Base-by-base conservation (phyloP, 78 protist species). In the slime mould (Dictyostelium discoideum) region DNA sequence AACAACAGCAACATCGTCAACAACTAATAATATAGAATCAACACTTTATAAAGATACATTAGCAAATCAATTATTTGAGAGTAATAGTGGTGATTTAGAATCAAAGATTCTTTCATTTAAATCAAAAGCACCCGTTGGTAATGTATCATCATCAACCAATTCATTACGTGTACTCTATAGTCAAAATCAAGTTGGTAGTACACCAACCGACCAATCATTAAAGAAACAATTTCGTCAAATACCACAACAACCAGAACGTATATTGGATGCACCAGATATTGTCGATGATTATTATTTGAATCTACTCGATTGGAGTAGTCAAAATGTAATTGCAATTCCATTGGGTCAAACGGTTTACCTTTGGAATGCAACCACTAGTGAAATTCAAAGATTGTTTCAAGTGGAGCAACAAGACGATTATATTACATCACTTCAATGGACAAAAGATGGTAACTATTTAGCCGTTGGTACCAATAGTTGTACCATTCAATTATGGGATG, bases 251-350 rank as follows among this genome's bases (percentile, higher is more conserved):
- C 97, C 97, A 50, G 97, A 96, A 57, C 78, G 97, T 48, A 88
- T 97, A 32, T 77, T 98, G 22, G 99, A 99, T 82, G 99, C 99
- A 22, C 99, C 99, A 40, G 99, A 97, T 40, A 74, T 99, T 20
- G 84, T 85, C 18, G 99, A 99, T 77, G 99, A 99, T 96, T 99
- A 86, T 87, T 99, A 99, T 94, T 92, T 99, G 57, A 99, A 99
- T 96, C 96, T 99, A 10, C 93, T 99, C n/a, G 99, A 99, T 96
- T 99, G 99, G 99, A 39, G 84, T 86, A 3, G 85, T 40, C 37
- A 83, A 48, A 98, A 98, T 93, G 72, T 96, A 32, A 96, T 99
- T 10, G 99, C 99, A 13, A 99, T 99, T 40, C 99, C 99, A 10
- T 98, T 99, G 10, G 98, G 98, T 63, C 82, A 88, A 69, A 46